phyloP scores from a whole-genome alignment of 208 protist species.

The Vickermania ingenoplastis region DNA sequence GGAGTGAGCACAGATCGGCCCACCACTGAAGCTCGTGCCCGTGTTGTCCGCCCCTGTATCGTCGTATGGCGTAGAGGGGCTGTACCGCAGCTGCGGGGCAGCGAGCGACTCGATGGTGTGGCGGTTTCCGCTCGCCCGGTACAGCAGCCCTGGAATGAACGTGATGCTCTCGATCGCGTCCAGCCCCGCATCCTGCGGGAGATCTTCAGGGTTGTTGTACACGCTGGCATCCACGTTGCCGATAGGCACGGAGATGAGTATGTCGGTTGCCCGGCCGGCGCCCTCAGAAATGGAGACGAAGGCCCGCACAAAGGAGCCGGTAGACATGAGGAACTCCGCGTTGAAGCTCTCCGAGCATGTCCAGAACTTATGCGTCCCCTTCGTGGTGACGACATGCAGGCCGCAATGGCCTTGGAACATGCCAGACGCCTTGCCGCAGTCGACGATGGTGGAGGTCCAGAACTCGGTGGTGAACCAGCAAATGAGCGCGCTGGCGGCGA shows the following conservation, averaged over 20 bases:
- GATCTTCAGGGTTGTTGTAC: conserved; percentile 10
- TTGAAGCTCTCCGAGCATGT: conserved; percentile 63
- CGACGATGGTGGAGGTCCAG: conserved; percentile 48
- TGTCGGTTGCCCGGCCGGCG: conserved; percentile 30
- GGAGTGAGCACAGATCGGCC: conserved; percentile 39
- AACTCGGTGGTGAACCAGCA: conserved; percentile 65
- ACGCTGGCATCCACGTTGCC: conserved; percentile 12
- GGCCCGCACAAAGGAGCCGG: conserved; percentile 48
- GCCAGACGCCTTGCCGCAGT: conserved; percentile 32
- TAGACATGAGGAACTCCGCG: conserved; percentile 15
- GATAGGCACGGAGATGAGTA: conserved; percentile 44
- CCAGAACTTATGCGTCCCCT: conserved; percentile 62
- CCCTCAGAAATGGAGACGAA: conserved; percentile 39
- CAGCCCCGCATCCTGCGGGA: conserved; percentile 10
- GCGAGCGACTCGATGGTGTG: conserved; percentile 57
- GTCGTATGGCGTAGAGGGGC: conserved; percentile 4
- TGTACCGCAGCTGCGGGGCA: conserved; percentile 47
- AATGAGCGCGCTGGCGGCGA: conserved; percentile 53
- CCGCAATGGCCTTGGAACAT: conserved; percentile 52
- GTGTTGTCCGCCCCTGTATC: conserved; percentile 2
- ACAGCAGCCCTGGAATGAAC: conserved; percentile 76
- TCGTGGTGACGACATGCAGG: conserved; percentile 43
- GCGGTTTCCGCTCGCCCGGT: conserved; percentile 30
- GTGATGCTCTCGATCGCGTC: conserved; percentile 40
- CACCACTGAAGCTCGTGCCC: conserved; percentile 7